These are phyloP conservation scores for Senna siamea DNA, from an alignment of 306 rosid species.

Conservation along the genomic window DNA sequence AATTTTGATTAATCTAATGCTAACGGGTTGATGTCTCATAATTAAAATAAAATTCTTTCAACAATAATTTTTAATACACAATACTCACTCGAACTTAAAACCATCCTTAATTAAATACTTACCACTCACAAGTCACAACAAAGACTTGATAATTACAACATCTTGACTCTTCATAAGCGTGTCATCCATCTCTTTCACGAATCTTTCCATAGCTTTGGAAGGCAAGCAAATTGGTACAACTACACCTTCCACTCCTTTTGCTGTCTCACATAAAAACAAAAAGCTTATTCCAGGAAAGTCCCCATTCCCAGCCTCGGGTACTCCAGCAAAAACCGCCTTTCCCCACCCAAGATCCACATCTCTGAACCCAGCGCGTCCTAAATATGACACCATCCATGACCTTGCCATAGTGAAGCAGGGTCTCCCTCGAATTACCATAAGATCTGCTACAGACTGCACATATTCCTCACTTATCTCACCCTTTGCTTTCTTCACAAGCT, in stretches of 20 bases:
- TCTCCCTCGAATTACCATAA: background rate
- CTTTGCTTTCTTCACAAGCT: background rate
- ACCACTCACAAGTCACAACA: too few species aligned
- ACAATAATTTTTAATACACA: too few species aligned
- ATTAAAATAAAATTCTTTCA: too few species aligned
- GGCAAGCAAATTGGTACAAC: background rate
- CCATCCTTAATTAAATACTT: too few species aligned
- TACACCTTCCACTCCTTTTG: background rate
- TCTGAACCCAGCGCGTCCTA: background rate
- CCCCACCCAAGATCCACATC: constrained; percentile 9
- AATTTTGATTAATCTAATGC: too few species aligned
- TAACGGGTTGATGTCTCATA: too few species aligned
- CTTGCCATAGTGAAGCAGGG: background rate
- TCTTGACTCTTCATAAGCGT: background rate
- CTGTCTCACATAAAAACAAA: background rate
- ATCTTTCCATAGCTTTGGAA: background rate
- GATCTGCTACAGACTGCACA: background rate
- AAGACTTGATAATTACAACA: too few species aligned
- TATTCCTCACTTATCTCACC: background rate
- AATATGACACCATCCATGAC: background rate
- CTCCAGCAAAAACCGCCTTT: background rate
- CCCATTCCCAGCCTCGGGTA: background rate
- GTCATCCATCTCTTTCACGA: background rate
- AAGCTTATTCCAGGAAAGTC: background rate
- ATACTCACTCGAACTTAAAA: too few species aligned